A percentile compares a stretch with the other conserved stretches of the same genome.
Conservation (phyloP, 2,329 filamentous ascomycete species). For the Sclerotinia nivalis region DNA sequence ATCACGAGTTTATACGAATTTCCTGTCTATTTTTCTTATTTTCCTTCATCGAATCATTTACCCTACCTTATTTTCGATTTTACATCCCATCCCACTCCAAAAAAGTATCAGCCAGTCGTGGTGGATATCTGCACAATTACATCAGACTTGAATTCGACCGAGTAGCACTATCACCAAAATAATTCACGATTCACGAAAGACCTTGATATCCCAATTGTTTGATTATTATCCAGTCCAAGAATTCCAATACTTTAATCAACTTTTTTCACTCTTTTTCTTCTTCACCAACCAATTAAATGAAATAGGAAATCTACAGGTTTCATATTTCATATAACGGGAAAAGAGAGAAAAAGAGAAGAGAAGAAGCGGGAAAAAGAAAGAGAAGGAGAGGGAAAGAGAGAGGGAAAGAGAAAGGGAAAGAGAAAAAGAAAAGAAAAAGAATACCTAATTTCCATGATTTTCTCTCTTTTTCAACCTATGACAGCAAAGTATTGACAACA, state of each 20-base stretch:
- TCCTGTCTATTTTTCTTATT: background rate
- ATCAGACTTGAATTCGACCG: slow-evolving; percentile 19
- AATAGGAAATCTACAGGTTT: background rate
- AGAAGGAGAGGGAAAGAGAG: background rate
- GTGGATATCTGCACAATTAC: slow-evolving; percentile 24
- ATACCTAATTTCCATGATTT: background rate
- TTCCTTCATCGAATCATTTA: background rate
- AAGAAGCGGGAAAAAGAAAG: background rate
- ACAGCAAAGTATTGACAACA: slow-evolving; percentile 2
- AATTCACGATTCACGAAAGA: background rate
- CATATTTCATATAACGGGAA: background rate
- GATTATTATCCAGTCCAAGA: background rate
- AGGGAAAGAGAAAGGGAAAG: too few relatives aligned
- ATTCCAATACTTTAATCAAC: background rate
- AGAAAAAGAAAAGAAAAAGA: background rate
- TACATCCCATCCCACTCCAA: background rate
- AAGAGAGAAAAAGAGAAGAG: background rate
- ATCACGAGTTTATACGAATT: slow-evolving; percentile 13
- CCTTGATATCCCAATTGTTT: background rate
- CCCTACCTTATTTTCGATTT: background rate
- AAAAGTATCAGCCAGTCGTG: background rate
- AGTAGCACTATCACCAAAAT: background rate
- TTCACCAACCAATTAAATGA: background rate
- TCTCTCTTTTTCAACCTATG: background rate
- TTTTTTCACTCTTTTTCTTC: background rate